Conservation (phyloP, 331 rosid species). For the Rhamnella rubrinervis region DNA sequence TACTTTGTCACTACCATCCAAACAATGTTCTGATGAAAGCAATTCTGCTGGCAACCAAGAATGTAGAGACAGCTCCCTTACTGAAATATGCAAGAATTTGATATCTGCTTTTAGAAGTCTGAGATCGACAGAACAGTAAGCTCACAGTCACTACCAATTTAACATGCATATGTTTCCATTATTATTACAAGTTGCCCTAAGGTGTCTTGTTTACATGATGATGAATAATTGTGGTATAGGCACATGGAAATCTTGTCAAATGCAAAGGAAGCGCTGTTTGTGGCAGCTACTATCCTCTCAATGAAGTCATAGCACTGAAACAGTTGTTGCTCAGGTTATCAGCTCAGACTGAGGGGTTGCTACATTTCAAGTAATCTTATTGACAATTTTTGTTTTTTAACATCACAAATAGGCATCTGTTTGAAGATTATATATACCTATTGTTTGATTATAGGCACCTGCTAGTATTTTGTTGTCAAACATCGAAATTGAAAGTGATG, state of each 20-base stretch:
- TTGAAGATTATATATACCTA: too few relatives aligned
- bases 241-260: slow-evolving; percentile 43
- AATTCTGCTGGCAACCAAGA: slow-evolving; percentile 32
- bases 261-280: slow-evolving; percentile 44
- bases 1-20: slow-evolving; percentile 27
- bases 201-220: background rate
- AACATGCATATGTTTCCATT: slow-evolving; percentile 5
- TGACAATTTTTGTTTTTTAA: too few relatives aligned
- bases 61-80: slow-evolving; percentile 25
- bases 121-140: slow-evolving; percentile 63
- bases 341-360: too few relatives aligned
- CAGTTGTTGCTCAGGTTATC: background rate
- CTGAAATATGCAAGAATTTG: slow-evolving; percentile 51
- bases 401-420: too few relatives aligned
- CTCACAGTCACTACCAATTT: slow-evolving; percentile 16
- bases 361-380: background rate
- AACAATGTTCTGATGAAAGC: slow-evolving; percentile 24
- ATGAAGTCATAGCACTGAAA: slow-evolving; percentile 8
- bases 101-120: slow-evolving; percentile 63
- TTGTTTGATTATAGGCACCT: too few relatives aligned
- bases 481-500: too few relatives aligned
- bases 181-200: background rate
- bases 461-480: too few relatives aligned
- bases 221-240: slow-evolving; percentile 42
- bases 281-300: slow-evolving; percentile 47